Evolutionary conservation across 2,329 filamentous ascomycete species (phyloP).

Genomic region (Albophoma yamanashiensis): DNA sequence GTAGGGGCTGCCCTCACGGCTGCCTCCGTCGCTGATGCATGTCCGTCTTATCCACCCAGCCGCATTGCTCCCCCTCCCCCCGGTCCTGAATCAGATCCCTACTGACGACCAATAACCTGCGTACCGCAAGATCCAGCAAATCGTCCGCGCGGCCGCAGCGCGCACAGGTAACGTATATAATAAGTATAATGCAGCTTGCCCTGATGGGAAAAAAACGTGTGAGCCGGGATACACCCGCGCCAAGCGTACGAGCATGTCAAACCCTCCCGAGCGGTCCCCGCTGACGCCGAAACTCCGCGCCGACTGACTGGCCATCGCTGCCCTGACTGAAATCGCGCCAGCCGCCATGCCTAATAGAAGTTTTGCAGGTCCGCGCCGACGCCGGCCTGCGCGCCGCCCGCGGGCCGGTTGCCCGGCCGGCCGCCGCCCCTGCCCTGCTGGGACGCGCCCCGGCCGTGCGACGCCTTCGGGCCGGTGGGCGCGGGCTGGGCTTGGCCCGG

Average conservation of each 20-base stretch:
- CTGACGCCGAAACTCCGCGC: neutral
- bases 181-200: neutral
- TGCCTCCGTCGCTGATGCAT: neutral
- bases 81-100: neutral
- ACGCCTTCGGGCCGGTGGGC: conserved; percentile 4
- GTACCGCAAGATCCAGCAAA: neutral
- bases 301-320: neutral
- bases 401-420: conserved; percentile 11
- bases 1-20: neutral
- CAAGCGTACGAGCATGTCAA: neutral
- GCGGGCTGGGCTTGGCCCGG: conserved; percentile 11
- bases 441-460: neutral
- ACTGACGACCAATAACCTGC: neutral
- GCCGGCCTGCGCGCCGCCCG: conserved; percentile 13
- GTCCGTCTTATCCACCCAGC: neutral
- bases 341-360: conserved; percentile 22
- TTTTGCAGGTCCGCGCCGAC: conserved; percentile 26
- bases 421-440: conserved; percentile 3
- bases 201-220: neutral
- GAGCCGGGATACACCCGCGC: neutral
- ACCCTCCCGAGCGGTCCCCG: neutral
- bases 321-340: neutral
- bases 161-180: neutral
- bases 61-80: neutral
- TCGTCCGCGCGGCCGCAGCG: neutral